phyloP scores from a whole-genome alignment of 768 basidiomycete species.

The Chalciporus piperatus region DNA sequence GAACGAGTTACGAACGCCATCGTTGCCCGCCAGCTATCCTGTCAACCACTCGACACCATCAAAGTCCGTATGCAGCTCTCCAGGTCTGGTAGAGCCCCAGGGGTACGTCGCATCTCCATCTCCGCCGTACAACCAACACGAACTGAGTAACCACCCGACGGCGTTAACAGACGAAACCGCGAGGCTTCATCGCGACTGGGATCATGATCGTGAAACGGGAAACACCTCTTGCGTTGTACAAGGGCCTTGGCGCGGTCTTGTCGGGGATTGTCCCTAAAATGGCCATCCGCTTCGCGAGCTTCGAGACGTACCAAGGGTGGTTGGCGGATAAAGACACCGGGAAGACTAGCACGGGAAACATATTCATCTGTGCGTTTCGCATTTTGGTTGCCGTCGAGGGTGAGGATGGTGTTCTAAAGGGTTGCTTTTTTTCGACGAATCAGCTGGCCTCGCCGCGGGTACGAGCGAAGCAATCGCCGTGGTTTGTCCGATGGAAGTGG shows the following conservation, averaged over 20 bases:
- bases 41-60: conserved; percentile 97
- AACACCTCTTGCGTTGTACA: conserved; percentile 94
- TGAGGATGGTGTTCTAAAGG: neutral
- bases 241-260: conserved; percentile 94
- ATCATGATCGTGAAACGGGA: conserved; percentile 84
- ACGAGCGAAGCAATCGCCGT: conserved; percentile 93
- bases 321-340: conserved; percentile 76
- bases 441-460: conserved; percentile 93
- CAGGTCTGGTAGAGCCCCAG: conserved; percentile 69
- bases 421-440: neutral
- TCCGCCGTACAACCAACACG: too few relatives aligned
- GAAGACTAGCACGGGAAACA: conserved; percentile 70
- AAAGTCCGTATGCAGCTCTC: conserved; percentile 99
- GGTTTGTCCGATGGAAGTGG: conserved; percentile 98
- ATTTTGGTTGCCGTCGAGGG: neutral
- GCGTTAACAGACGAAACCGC: conserved; percentile 72
- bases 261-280: conserved; percentile 99
- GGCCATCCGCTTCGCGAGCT: conserved; percentile 98
- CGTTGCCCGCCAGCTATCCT: conserved; percentile 50
- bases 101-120: conserved; percentile 55
- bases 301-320: conserved; percentile 90
- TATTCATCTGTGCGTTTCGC: conserved; percentile 73
- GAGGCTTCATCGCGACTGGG: conserved; percentile 92
- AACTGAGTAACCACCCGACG: neutral
- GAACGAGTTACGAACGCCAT: neutral